phyloP scores from a whole-genome alignment of 148 eudicot species.

The Vaccinium vitisidaea region DNA sequence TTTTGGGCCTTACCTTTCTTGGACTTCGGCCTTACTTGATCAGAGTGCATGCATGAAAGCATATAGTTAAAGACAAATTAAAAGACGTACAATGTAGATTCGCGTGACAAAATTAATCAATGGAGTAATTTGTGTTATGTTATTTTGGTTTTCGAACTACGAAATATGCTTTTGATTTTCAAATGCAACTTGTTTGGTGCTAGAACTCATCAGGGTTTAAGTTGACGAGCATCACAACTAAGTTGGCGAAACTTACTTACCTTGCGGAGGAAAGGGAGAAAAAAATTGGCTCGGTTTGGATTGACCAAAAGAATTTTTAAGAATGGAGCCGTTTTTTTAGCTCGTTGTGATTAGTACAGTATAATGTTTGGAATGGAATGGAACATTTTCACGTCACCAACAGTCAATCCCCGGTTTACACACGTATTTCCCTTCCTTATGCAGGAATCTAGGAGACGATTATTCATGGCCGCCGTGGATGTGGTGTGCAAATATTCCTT shows the following conservation, averaged over 20 bases:
- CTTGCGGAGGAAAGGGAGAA: neutral
- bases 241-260: slow-evolving; percentile 24
- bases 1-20: slow-evolving; percentile 21
- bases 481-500: neutral
- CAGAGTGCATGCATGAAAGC: slow-evolving; percentile 36
- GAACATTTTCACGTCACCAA: no score
- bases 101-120: slow-evolving; percentile 32
- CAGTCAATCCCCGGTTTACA: no score
- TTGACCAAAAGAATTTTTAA: neutral
- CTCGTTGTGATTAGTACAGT: no score
- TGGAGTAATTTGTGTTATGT: slow-evolving; percentile 14
- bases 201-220: slow-evolving; percentile 8
- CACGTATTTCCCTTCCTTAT: neutral
- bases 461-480: neutral
- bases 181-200: slow-evolving; percentile 9
- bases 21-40: slow-evolving; percentile 27
- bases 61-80: slow-evolving; percentile 29
- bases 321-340: neutral
- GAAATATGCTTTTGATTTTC: slow-evolving; percentile 21
- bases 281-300: neutral
- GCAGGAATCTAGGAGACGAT: neutral
- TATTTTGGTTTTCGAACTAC: slow-evolving; percentile 22
- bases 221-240: slow-evolving; percentile 29
- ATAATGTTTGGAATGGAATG: no score
- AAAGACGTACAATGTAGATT: slow-evolving; percentile 32